Evolutionary conservation across 2,329 filamentous ascomycete genomes (phyloP), one percentile per base, ranked within the genome.

Genomic region (Fulvia fulva): DNA sequence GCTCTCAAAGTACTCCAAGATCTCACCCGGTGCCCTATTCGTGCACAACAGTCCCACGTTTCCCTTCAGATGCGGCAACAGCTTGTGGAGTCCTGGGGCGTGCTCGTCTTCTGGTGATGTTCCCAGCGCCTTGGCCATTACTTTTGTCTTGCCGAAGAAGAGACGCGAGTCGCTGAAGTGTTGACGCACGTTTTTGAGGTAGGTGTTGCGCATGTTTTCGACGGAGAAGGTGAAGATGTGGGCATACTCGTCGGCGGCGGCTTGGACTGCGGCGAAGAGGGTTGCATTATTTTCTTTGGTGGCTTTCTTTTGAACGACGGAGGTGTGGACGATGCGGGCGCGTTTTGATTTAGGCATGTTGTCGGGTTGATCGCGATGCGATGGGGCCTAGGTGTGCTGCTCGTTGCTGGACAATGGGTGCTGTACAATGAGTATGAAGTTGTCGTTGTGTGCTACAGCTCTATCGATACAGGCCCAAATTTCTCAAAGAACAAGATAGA

Each of bases 91-190:
- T 72, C 90, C 90, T 46, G 89, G 84, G 67, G 90, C 89, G 76
- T 89, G 84, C 77, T 92, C 90, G 70, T 90, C 88, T 41, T 70
- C 69, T 66, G 86, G 82, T 55, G 81, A 87, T 64, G 84, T 83
- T 72, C 94, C 94, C 25, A 99, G 88, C 57, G 94, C 92, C 78
- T 94, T 93, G 69, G 90, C 87, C 91, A 97, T 97, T 75, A 99
- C 92, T 79, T 97, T 97, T 60, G 93, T 97, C 81, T 97, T 99
- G 78, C 93, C 94, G 77, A 97, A 97, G 85, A 97, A 97, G 74
- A 99, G 81, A 68, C 92, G 85, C 80, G 89, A 89, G 78, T 97
- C 91, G 53, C 82, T 81, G 68, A 97, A 87, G 70, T 96, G 88
- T 65, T 86, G 84, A 67, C 93, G 87, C 67, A 97, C 90, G 70